Evolutionary conservation across 2,329 filamentous ascomycete species (phyloP), one percentile per base, ranked within the genome.

Genomic region (Trichoderma lentiforme): DNA sequence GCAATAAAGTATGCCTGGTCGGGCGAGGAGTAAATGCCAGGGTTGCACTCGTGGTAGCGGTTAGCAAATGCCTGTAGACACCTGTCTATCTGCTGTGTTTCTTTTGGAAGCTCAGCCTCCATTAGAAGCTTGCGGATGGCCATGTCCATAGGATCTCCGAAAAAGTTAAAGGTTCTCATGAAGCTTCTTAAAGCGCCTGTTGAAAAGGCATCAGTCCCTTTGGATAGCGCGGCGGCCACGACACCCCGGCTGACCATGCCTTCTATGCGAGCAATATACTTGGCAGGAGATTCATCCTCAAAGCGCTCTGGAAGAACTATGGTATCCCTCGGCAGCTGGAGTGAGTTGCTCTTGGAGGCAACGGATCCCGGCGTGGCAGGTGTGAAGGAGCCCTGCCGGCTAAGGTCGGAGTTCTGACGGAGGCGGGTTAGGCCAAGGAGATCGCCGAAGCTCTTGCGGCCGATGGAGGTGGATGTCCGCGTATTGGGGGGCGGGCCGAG

Each of bases 1-100:
- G 95, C 94, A 74, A 98, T 95, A 78, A 98, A 97, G 80, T 98
- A 98, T n/a, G 96, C 95, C 82, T 98, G 94, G 78, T 98, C 96
- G 76, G 94, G 90, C 39, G 91, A 91, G 28, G 92, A 88, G 82
- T 97, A 99, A 73, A 99, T 97, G 51, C 96, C 95, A 3, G 96
- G 96, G 77, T 99, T 99, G 83, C 96, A 99, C 81, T 99, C 96
- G 79, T 98, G 93, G 80, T 99, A 99, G 72, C 96, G 90, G 79
- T 99, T 96, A 0, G 96, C 94, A 82, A 99, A 98, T 2, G 94
- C 92, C 80, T 98, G 94, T 43, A 99, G 84, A 70, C 96, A 96
- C 67, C 96, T 89, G 81, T 99, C 96, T 74, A 99, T 98, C 77
- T 99, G 96, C 81, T 99, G 96, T 0, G 96, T 98, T 83, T 99